A percentile compares a stretch with the other conserved stretches of the same genome.
Conservation (phyloP, 768 basidiomycete species). For the Phylloporus arenicola region DNA sequence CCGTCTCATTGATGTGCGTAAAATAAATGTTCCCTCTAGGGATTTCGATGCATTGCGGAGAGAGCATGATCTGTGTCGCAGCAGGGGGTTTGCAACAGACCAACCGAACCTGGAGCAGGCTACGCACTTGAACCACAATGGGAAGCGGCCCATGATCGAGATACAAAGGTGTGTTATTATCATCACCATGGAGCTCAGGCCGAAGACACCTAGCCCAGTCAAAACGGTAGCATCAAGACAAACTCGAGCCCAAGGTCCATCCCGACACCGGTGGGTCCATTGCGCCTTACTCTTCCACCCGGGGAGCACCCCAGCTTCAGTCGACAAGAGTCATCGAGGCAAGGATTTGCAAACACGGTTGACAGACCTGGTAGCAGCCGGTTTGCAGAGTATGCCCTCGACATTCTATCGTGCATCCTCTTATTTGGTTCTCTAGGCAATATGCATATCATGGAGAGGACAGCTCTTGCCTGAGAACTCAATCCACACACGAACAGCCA, state of each 20-base stretch:
- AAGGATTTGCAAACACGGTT: slow-evolving; percentile 7
- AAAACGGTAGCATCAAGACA: slow-evolving; percentile 26
- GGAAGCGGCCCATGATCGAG: slow-evolving; percentile 58
- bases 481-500: slow-evolving; percentile 39
- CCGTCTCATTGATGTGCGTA: slow-evolving; percentile 3
- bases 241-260: slow-evolving; percentile 60
- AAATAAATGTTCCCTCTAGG: slow-evolving; percentile 30
- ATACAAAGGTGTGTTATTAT: slow-evolving; percentile 35
- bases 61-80: slow-evolving; percentile 48
- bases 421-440: slow-evolving; percentile 43
- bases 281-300: slow-evolving; percentile 62
- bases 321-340: slow-evolving; percentile 21
- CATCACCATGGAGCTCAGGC: background rate
- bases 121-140: slow-evolving; percentile 45
- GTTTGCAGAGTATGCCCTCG: slow-evolving; percentile 41
- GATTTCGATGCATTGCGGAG: slow-evolving; percentile 41
- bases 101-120: slow-evolving; percentile 33
- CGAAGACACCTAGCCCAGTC: slow-evolving; percentile 9
- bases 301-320: slow-evolving; percentile 42
- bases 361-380: slow-evolving; percentile 48
- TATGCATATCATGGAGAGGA: slow-evolving; percentile 58
- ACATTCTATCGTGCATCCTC: slow-evolving; percentile 6
- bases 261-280: slow-evolving; percentile 51
- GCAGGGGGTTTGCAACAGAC: slow-evolving; percentile 24
- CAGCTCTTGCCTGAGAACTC: slow-evolving; percentile 37